These are phyloP conservation scores for Candida montana DNA, from an alignment of 805 yeast species.

Conservation along the genomic window DNA sequence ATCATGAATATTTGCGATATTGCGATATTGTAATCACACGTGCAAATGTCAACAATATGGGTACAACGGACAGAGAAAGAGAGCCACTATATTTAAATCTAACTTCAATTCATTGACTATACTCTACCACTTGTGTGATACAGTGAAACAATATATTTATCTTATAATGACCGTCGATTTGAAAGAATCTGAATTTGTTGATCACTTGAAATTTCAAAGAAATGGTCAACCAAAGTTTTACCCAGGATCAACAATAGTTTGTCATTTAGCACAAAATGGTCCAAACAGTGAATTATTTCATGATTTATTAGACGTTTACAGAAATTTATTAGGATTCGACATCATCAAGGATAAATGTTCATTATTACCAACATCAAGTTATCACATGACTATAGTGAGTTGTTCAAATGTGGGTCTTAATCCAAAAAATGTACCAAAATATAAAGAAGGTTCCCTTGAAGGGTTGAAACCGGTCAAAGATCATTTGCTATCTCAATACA, in stretches of 20 bases:
- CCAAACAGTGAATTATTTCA: neutral
- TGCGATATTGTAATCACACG: no score
- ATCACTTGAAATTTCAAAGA: neutral
- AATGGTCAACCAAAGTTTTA: neutral
- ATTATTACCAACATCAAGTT: slow-evolving; percentile 1
- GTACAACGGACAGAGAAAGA: no score
- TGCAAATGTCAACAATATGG: no score
- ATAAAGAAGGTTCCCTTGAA: neutral
- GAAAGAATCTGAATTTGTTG: no score
- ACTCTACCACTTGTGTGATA: no score
- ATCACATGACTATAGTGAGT: neutral
- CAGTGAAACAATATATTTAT: no score
- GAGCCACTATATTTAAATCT: no score
- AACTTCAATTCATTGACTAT: no score
- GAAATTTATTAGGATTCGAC: neutral
- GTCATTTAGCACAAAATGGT: neutral
- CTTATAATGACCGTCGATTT: no score
- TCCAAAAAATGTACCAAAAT: neutral
- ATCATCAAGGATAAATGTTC: neutral
- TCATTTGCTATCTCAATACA: neutral
- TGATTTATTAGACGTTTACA: neutral
- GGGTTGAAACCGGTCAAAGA: neutral
- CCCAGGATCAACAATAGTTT: neutral
- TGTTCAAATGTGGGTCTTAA: neutral
- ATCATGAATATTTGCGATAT: no score